Base-by-base conservation (phyloP, 306 rosid genomes). In the Inga oerstediana region DNA sequence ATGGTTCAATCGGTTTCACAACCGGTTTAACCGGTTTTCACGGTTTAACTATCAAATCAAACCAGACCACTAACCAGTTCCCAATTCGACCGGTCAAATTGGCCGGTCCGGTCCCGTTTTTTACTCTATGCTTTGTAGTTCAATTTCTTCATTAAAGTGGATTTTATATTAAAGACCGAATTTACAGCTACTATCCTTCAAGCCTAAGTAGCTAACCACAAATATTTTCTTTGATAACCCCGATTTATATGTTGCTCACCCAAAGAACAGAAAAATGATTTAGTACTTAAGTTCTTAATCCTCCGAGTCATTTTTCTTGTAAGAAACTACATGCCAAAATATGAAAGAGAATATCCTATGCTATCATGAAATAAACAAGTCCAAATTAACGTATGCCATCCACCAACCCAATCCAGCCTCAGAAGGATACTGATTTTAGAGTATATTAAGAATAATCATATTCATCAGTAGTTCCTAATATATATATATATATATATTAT, bases 361-460 rank as follows among this genome's bases (percentile, higher is more conserved):
- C 15, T 56, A 68, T 48, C 54, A 49, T 15, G 11, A 7, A 16
- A 79, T 52, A 80, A 48, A 43, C 3, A 39, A 37, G 37, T 37
- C 44, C 77, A 39, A 7, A 80, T 35, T 68, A 41, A 70, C 39
- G 69, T 51, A 52, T 74, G 78, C 76, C 70, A 74, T 14, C 86
- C 17, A 27, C 54, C 77, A 74, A 54, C 74, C 17, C 11, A 74
- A 67, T 77, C 68, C 78, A 74, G 80, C 54, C 49, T 69, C 69
- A 19, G 13, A n/a, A 79, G 74, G 56, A 75, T 58, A 75, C 11
- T 46, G 75, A 64, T 45, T 46, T 80, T 56, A 48, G 70, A 69
- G 32, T 48, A 76, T 61, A 56, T 80, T 69, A 16, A 27, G 74
- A 52, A 84, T 67, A 80, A 75, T 70, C 22, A 10, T 78, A 72